Base-by-base conservation (phyloP, 2,329 filamentous ascomycete genomes). In the Exophiala xenobiotica region DNA sequence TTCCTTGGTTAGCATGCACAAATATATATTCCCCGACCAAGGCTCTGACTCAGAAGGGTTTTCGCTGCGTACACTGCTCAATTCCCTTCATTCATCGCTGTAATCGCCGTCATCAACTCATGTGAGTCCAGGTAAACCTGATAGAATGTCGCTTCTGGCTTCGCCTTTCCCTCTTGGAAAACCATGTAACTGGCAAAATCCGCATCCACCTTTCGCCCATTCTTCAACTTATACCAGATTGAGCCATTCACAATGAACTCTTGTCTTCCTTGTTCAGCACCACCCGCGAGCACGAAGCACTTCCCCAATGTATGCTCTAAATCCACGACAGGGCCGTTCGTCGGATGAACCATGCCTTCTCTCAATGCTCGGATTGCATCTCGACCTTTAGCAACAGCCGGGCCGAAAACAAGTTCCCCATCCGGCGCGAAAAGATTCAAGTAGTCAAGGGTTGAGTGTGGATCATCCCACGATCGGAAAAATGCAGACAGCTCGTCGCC, bases 211-310 rank as follows among this genome's bases (percentile, higher is more conserved):
- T 41, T 52, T 20, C 53, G 45, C 8, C 53, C 53, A 42, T 56
- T 56, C 29, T 29, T 43, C 49, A 56, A 20, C 46, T 53, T 44
- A 43, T 56, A 56, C 53, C 53, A 56, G 24, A 56, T n/a, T 14
- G 49, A 53, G 9, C 53, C 53, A n/a, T 53, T 56, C 7, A 56
- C 49, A 18, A 56, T 42, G 11, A 56, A 40, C 23, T 56, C 53
- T 41, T 56, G 49, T 18, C 39, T 48, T 18, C 46, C 53, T 11
- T 39, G 23, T 6, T 23, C 46, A 23, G 41, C 18, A 14, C 53
- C 53, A 20, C 49, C 53, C 12, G 53, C 53, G 14, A 56, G 35
- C 11, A 53, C 49, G 27, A 46, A 56, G 33, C 31, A 53, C 37
- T 56, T 53, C 27, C 18, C 45, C 23, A 56, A 40, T 8, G 53